These are phyloP conservation scores for Aspergillus fischeri DNA, from an alignment of 2,329 filamentous ascomycete species.

Conservation along the genomic window DNA sequence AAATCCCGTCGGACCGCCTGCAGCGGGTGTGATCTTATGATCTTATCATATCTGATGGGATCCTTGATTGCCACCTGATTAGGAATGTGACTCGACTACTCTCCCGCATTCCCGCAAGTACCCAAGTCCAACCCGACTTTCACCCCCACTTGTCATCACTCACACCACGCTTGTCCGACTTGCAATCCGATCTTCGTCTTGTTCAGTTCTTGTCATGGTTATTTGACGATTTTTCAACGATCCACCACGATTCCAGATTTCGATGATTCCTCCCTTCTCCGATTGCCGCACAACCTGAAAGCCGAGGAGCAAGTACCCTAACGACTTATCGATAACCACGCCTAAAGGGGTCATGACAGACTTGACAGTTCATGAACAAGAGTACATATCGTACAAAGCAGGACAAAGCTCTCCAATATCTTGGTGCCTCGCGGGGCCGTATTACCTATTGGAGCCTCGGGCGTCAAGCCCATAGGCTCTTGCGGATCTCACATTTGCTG, in stretches of 20 bases:
- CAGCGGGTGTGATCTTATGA: slow-evolving; percentile 9
- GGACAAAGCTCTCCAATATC: background rate
- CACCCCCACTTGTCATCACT: background rate
- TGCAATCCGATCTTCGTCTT: background rate
- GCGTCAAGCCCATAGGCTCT: slow-evolving; percentile 22
- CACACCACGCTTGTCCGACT: slow-evolving; percentile 1
- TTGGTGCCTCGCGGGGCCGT: slow-evolving; percentile 11
- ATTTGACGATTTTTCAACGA: background rate
- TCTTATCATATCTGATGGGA: slow-evolving; percentile 25
- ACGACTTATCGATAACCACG: background rate
- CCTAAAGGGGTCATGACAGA: background rate
- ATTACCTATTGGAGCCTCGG: slow-evolving; percentile 20
- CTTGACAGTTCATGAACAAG: background rate
- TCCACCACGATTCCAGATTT: background rate
- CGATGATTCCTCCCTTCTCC: background rate
- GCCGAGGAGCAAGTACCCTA: background rate
- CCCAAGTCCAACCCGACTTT: background rate
- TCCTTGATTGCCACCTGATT: slow-evolving; percentile 3
- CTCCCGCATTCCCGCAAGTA: slow-evolving; percentile 5
- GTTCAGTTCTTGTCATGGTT: background rate
- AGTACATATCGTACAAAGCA: background rate
- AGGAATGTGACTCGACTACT: slow-evolving; percentile 5
- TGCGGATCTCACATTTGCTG: slow-evolving; percentile 6
- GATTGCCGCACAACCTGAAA: background rate
- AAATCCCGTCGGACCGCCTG: background rate